These are phyloP conservation scores for Ceratocystis diversiconidia DNA, from an alignment of 2,329 filamentous ascomycete species.

Conservation along the genomic window DNA sequence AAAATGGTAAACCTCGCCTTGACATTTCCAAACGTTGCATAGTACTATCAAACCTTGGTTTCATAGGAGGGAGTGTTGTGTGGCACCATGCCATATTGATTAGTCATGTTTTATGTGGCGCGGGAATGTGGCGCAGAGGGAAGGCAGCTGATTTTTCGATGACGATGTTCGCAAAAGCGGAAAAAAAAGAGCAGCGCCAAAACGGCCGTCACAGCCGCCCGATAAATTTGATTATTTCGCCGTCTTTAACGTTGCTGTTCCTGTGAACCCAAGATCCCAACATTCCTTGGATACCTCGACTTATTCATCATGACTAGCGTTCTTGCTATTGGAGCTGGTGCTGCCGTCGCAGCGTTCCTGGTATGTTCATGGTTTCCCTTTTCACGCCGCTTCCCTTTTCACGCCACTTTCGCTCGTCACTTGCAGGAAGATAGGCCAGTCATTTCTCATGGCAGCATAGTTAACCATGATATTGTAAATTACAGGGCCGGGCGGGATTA, in stretches of 20 bases:
- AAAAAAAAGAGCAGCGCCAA: not conserved
- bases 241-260: not conserved
- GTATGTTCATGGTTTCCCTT: conserved; percentile 29
- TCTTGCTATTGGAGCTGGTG: conserved; percentile 34
- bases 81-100: not conserved
- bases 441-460: too few relatives aligned
- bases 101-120: not conserved
- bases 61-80: not conserved
- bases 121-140: not conserved
- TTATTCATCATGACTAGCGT: conserved; percentile 29
- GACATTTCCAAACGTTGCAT: too few relatives aligned
- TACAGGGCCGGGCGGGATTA: conserved; percentile 76
- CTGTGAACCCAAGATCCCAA: not conserved
- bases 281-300: not conserved
- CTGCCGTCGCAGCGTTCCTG: conserved; percentile 38
- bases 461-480: not conserved
- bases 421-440: too few relatives aligned
- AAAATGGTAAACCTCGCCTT: too few relatives aligned
- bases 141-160: conserved; percentile 11
- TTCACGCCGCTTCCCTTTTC: too few relatives aligned
- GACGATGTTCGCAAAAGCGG: conserved; percentile 10
- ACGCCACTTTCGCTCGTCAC: not conserved
- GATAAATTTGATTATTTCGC: not conserved
- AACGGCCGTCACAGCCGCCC: not conserved
- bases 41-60: too few relatives aligned